Evolutionary conservation across 2,329 filamentous ascomycete species (phyloP), one percentile per base, ranked within the genome.

Genomic region (Ophiocordyceps robertsii): DNA sequence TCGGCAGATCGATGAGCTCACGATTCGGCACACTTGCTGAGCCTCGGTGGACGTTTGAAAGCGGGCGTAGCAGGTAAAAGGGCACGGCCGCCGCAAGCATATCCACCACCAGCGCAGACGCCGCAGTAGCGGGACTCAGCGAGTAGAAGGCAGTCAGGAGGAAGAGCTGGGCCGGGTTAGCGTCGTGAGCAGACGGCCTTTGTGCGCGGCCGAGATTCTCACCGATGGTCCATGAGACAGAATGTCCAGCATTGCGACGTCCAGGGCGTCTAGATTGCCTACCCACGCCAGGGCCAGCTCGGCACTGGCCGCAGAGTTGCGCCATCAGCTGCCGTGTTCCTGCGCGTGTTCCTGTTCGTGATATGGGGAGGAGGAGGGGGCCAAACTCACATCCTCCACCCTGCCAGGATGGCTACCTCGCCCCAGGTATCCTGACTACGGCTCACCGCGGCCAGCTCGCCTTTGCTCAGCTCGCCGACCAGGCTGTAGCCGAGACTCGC

Each of bases 131-230:
- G 24, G 74, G 66, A 24, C 74, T 72, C 50, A 93, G 71, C 31
- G 69, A 63, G 71, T 93, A 95, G 67, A 93, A 95, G 41, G 78
- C 78, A 29, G 71, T 70, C 27, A 94, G 69, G 37, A 95, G 77
- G 56, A 84, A 84, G 47, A 83, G 76, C 76, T 80, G 41, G 2
- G 10, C 8, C 16, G 4, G 21, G 35, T 43, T 19, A 43, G 42
- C 38, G 16, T 8, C 16, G 19, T 21, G 24, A 5, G 8, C 8
- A 39, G 11, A 16, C 17, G 6, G 16, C 17, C 12, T 21, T 14
- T 10, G 12, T 17, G 36, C 36, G 29, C 36, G 29, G 13, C 38
- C 27, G 17, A 40, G 38, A 31, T 6, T 11, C 50, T 37, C 47
- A 80, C 75, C 53, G 77, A 75, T 37, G 89, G 90, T 17, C 82